Evolutionary conservation across 495 filamentous ascomycete species (phyloP), one percentile per base, ranked within the genome.

Genomic region (Lepidopterella palustris): DNA sequence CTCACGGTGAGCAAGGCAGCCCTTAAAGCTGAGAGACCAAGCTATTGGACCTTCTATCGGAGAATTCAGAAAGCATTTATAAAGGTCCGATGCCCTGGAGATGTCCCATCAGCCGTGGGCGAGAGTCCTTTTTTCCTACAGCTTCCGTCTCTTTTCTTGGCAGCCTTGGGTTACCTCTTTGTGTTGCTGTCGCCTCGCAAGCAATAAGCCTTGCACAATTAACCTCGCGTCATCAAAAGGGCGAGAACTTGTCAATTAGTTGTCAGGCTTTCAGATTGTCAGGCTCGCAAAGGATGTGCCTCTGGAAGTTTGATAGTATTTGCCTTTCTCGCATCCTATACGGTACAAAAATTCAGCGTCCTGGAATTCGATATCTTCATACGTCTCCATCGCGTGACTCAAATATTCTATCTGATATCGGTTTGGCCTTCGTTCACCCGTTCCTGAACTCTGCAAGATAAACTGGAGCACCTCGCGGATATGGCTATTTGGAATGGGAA

Each of bases 401-500:
- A n/a, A n/a, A n/a, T n/a, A n/a, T 50, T 21, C 24, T 50, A 8
- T 23, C 25, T 20, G 20, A 24, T 50, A 24, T 23, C n/a, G n/a
- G n/a, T n/a, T n/a, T n/a, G n/a, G n/a, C n/a, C n/a, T n/a, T n/a
- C n/a, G n/a, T n/a, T n/a, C n/a, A n/a, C n/a, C n/a, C n/a, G 25
- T 20, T 53, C 15, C 55, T n/a, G 18, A 40, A 40, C 9, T 40
- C 9, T 9, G 35, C 9, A 40, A 40, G 35, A 40, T 9, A 40
- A 18, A 40, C 9, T 9, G 35, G 35, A 42, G 13, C 2, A 18
- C 35, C 18, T 42, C 21, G 47, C 21, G 15, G 54, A 50, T 1
- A 69, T 69, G 66, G 66, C 63, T 1, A 58, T 66, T 23, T 65
- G 57, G 31, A 66, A 64, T 5, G 55, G 66, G 54, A 66, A 50